Percentiles rank a stretch among this genome's conserved stretches.
Conservation (phyloP, 768 basidiomycete species). For the Collybia nuda region DNA sequence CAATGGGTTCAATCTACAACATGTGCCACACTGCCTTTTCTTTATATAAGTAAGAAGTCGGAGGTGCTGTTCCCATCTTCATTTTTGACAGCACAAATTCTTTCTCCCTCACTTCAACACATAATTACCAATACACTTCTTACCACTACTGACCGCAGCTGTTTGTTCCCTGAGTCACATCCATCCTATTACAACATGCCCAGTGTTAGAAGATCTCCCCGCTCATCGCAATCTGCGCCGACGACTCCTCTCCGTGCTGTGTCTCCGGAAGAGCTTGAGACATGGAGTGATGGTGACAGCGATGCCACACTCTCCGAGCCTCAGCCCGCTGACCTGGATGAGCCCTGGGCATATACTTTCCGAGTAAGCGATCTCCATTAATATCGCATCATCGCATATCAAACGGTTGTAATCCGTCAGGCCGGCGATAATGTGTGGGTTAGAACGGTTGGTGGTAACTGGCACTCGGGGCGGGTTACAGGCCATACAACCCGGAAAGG, state of each 20-base stretch:
- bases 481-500: constrained; percentile 44
- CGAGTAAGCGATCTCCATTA: constrained; percentile 31
- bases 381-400: too few relatives aligned
- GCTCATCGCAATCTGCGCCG: neutral
- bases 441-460: constrained; percentile 46
- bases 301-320: constrained; percentile 26
- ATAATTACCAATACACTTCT: neutral
- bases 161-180: neutral
- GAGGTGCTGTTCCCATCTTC: too few relatives aligned
- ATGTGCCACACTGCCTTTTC: constrained; percentile 16
- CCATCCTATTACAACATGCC: constrained; percentile 11
- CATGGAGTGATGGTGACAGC: constrained; percentile 34
- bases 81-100: too few relatives aligned
- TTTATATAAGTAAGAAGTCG: too few relatives aligned
- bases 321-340: constrained; percentile 43
- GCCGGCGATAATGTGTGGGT: constrained; percentile 53
- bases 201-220: constrained; percentile 10
- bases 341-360: constrained; percentile 54
- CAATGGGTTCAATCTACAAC: constrained; percentile 20
- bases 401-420: constrained; percentile 21
- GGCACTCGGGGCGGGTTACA: constrained; percentile 49
- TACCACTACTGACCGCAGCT: constrained; percentile 4
- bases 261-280: constrained; percentile 31
- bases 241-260: constrained; percentile 25
- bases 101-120: constrained; percentile 2